Base-by-base conservation (phyloP, 2,329 filamentous ascomycete species). In the Botryotinia calthae region DNA sequence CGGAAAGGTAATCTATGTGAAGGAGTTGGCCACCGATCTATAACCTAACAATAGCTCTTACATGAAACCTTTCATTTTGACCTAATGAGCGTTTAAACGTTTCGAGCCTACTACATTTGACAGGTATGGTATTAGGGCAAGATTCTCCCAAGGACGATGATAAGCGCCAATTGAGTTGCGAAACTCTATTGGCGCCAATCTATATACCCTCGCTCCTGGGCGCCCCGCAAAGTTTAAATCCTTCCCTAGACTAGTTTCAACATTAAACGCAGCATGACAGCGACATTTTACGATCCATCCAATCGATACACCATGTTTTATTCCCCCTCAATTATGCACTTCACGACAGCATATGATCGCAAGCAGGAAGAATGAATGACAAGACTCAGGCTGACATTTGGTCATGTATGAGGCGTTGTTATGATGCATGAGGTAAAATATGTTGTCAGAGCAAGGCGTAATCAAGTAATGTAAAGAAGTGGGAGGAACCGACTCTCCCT, bases 151-250 rank as follows among this genome's bases (percentile, higher is more conserved):
- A 48, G 25, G 48, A 34, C 44, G 28, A 48, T 51, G 31, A 20
- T 51, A 66, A 66, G 46, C 44, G 63, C 63, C 46, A 54, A 16
- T 28, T 22, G n/a, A 25, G 64, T 34, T 67, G 8, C 18, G 20
- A 6, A 28, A 14, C 46, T n/a, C 37, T 14, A 16, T 40, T 18
- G 34, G 46, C 64, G 64, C 34, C 12, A 54, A 54, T 67, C n/a
- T 34, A 20, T 22, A 54, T 54, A 67, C 34, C 9, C 34, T 40
- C 46, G 34, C 37, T 22, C 64, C 51, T 40, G 16, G 25, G 64
- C 46, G 64, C 64, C 46, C 31, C 64, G 34, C 64, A 54, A 67
- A 67, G 46, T 67, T 12, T 40, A 54, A 66, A n/a, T 48, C 46
- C 22, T 48, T 48, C 46, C 10, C 46, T 48, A 9, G 46, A 48